A percentile compares a stretch with the other conserved stretches of the same genome.
These are phyloP conservation scores for Agmasoma carcini DNA, from an alignment of 371 early-diverging fungal species.

Conservation along the genomic window DNA sequence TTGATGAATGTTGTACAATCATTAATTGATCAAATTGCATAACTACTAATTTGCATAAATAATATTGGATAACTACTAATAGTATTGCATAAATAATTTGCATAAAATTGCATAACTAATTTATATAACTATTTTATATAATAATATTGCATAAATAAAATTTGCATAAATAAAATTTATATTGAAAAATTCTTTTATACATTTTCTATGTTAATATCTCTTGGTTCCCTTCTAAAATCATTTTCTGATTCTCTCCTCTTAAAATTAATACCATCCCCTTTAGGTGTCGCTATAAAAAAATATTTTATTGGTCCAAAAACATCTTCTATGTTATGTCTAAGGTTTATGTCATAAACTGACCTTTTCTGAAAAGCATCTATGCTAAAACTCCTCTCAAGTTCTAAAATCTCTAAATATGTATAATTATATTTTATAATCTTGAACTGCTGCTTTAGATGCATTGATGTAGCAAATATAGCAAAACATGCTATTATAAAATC, in stretches of 20 bases:
- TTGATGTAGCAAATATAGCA: background rate
- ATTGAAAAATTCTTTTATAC: too few species aligned
- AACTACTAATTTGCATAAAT: too few species aligned
- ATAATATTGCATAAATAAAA: too few species aligned
- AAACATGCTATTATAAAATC: too few species aligned
- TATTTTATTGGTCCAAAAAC: conserved; percentile 23
- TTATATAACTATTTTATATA: too few species aligned
- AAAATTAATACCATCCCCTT: conserved; percentile 11
- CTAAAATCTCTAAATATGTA: conserved; percentile 41
- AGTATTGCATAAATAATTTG: too few species aligned
- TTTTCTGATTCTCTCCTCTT: too few species aligned
- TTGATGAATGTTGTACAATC: conserved; percentile 23
- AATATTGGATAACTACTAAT: too few species aligned
- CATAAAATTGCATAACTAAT: too few species aligned
- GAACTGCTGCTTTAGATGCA: conserved; percentile 29
- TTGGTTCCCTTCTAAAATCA: too few species aligned
- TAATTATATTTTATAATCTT: conserved; percentile 15
- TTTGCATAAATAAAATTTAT: too few species aligned
- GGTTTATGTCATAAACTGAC: conserved; percentile 40
- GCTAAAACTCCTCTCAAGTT: background rate
- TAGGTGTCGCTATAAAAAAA: conserved; percentile 18
- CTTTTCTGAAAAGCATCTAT: background rate
- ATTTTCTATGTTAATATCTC: too few species aligned
- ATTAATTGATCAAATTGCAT: background rate
- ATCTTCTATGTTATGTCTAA: conserved; percentile 20